These are phyloP conservation scores for Lasiosphaeria miniovina DNA, from an alignment of 495 filamentous ascomycete genomes.

Conservation along the genomic window DNA sequence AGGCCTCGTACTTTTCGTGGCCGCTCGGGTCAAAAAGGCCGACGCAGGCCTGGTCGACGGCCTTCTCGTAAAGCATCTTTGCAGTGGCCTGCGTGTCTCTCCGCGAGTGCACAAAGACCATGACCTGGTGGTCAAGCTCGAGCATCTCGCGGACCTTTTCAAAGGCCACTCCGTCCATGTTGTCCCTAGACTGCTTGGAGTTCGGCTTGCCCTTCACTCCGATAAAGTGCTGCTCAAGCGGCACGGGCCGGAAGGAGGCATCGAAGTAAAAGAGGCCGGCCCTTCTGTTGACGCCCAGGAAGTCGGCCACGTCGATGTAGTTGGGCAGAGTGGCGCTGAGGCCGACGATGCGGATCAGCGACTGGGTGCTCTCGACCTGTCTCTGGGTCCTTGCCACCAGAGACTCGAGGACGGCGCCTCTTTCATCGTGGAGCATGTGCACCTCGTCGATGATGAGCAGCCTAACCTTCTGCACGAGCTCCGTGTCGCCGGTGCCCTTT, in stretches of 20 bases:
- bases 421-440: constrained; percentile 98
- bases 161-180: constrained; percentile 79
- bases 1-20: constrained; percentile 68
- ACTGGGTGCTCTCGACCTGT: constrained; percentile 97
- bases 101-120: constrained; percentile 98
- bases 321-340: constrained; percentile 95
- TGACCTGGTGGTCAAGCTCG: constrained; percentile 82
- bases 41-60: constrained; percentile 68
- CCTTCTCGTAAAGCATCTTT: constrained; percentile 80
- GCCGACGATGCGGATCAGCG: constrained; percentile 91
- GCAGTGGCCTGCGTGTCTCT: constrained; percentile 91
- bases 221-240: constrained; percentile 95
- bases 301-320: constrained; percentile 93
- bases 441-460: constrained; percentile 98
- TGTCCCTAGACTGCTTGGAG: constrained; percentile 74
- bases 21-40: constrained; percentile 78
- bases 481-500: constrained; percentile 95
- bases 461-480: constrained; percentile 94
- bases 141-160: constrained; percentile 97
- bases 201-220: constrained; percentile 91
- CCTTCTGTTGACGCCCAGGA: constrained; percentile 90
- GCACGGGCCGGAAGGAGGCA: constrained; percentile 89
- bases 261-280: constrained; percentile 97
- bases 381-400: constrained; percentile 90
- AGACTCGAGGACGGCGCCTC: constrained; percentile 92